These are phyloP conservation scores for Davidsoniella virescens DNA, from an alignment of 2,329 filamentous ascomycete genomes.

Conservation along the genomic window DNA sequence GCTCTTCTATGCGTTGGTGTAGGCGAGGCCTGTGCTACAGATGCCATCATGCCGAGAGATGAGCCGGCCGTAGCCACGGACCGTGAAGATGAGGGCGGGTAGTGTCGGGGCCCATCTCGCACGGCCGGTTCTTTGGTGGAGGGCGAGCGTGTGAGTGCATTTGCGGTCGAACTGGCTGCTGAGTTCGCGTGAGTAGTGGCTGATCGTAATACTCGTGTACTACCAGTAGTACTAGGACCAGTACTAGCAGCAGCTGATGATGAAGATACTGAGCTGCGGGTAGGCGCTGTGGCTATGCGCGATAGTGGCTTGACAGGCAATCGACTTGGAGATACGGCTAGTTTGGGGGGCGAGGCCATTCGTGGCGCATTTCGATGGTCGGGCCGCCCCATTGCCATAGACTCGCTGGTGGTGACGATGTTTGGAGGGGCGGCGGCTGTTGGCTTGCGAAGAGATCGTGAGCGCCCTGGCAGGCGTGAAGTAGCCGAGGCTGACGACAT, in stretches of 20 bases:
- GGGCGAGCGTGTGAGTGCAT: neutral
- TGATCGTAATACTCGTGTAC: no score
- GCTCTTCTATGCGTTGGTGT: constrained; percentile 1
- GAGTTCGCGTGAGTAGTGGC: no score
- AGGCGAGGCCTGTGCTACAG: neutral
- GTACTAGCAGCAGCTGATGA: neutral
- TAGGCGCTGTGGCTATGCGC: constrained; percentile 1
- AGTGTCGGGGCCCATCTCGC: constrained; percentile 13
- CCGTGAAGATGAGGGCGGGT: constrained; percentile 21
- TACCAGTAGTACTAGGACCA: neutral
- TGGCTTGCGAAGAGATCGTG: constrained; percentile 32
- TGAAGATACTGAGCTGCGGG: neutral
- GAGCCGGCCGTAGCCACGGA: neutral
- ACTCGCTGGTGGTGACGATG: neutral
- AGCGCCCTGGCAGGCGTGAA: constrained; percentile 28
- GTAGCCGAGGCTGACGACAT: constrained; percentile 15
- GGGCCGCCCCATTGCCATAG: constrained; percentile 12
- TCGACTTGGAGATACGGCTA: constrained; percentile 30
- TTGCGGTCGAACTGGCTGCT: no score
- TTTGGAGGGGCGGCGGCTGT: constrained; percentile 12
- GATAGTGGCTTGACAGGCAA: constrained; percentile 31
- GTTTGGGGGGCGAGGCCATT: neutral
- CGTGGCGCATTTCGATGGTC: constrained; percentile 18
- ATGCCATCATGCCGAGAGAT: neutral
- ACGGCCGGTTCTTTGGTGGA: neutral